These are phyloP conservation scores for Ramaria rubella DNA, from an alignment of 768 basidiomycete species.

Conservation along the genomic window DNA sequence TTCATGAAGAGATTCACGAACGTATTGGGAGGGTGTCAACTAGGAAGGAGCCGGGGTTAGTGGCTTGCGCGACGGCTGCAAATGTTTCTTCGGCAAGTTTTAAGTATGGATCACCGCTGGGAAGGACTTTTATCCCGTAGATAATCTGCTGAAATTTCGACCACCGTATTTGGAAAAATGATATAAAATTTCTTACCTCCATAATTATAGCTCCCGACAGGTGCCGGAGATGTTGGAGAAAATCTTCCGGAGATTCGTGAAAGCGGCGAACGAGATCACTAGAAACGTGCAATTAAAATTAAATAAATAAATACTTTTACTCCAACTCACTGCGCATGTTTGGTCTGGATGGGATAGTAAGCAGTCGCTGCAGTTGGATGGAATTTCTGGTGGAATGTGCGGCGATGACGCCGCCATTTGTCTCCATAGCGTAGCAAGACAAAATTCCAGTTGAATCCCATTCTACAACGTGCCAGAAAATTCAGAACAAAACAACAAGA, in stretches of 20 bases:
- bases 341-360: slow-evolving; percentile 28
- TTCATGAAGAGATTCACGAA: slow-evolving; percentile 22
- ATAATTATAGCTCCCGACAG: slow-evolving; percentile 1
- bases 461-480: background rate
- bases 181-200: slow-evolving; percentile 8
- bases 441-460: slow-evolving; percentile 27
- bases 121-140: slow-evolving; percentile 38
- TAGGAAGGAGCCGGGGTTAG: slow-evolving; percentile 46
- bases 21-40: slow-evolving; percentile 44
- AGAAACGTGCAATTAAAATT: background rate
- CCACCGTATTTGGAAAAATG: too few species aligned
- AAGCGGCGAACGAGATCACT: slow-evolving; percentile 6
- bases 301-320: background rate
- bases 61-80: slow-evolving; percentile 43
- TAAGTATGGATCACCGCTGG: slow-evolving; percentile 40
- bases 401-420: slow-evolving; percentile 27
- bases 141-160: slow-evolving; percentile 30
- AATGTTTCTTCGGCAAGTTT: slow-evolving; percentile 46
- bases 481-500: background rate
- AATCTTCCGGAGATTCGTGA: background rate
- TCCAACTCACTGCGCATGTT: background rate
- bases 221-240: background rate
- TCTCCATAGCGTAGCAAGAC: slow-evolving; percentile 25
- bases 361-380: slow-evolving; percentile 23
- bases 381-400: slow-evolving; percentile 24